These are phyloP conservation scores for Didymella segeticola DNA, from an alignment of 2,329 filamentous ascomycete species.

Conservation along the genomic window DNA sequence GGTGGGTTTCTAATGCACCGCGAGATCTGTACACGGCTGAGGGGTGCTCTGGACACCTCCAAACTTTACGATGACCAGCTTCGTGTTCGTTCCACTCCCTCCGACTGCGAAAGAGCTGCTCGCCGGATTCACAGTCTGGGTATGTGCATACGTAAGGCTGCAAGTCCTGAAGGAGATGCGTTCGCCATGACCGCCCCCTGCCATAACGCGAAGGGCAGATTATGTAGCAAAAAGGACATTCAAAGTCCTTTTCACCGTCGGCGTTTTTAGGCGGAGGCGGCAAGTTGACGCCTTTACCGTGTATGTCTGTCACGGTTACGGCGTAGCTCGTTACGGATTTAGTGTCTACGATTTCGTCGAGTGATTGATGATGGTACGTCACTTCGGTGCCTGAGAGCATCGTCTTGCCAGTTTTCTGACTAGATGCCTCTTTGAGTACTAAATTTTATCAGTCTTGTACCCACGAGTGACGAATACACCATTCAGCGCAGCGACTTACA, in stretches of 20 bases:
- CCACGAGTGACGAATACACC: not conserved
- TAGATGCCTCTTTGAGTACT: constrained; percentile 29
- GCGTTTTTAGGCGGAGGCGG: constrained; percentile 44
- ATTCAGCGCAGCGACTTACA: not conserved
- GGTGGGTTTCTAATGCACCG: constrained; percentile 37
- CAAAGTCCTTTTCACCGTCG: constrained; percentile 45
- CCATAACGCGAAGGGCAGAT: constrained; percentile 49
- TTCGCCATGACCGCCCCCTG: constrained; percentile 42
- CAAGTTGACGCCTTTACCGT: constrained; percentile 42
- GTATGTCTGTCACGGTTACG: constrained; percentile 44
- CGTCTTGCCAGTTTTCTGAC: constrained; percentile 43
- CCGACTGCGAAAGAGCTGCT: constrained; percentile 45
- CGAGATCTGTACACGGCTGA: constrained; percentile 36
- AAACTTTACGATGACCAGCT: constrained; percentile 45
- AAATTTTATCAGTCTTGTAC: not conserved
- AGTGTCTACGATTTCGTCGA: constrained; percentile 46
- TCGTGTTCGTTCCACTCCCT: constrained; percentile 49
- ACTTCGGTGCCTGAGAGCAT: constrained; percentile 48
- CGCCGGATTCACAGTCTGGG: constrained; percentile 32
- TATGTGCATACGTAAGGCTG: constrained; percentile 50
- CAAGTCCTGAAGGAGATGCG: constrained; percentile 46
- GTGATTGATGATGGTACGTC: constrained; percentile 45
- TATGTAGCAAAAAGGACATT: constrained; percentile 49
- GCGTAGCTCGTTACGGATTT: constrained; percentile 48
- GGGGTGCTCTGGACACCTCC: constrained; percentile 47